phyloP scores from a whole-genome alignment of 768 basidiomycete species.

The Boletales sp. region DNA sequence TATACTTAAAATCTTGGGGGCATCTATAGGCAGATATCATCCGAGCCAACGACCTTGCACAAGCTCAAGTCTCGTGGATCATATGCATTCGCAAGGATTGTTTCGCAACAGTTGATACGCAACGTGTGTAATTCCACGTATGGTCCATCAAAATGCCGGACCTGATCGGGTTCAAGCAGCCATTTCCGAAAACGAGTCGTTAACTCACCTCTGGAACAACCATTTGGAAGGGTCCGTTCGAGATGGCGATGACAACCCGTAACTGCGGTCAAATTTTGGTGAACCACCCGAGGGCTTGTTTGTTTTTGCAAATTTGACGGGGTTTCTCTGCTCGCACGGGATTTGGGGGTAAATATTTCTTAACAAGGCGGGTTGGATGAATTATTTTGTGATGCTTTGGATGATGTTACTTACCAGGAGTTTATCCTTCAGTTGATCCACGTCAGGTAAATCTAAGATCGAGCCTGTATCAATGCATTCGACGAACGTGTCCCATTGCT shows the following conservation, averaged over 20 bases:
- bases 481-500: constrained; percentile 20
- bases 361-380: not conserved
- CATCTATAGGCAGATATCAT: constrained; percentile 20
- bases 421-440: constrained; percentile 11
- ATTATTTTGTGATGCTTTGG: not conserved
- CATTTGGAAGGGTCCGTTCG: constrained; percentile 20
- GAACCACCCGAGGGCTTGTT: constrained; percentile 13
- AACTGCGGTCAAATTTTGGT: constrained; percentile 19
- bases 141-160: constrained; percentile 15
- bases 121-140: constrained; percentile 18
- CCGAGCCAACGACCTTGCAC: constrained; percentile 21
- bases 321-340: constrained; percentile 16
- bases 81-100: constrained; percentile 20
- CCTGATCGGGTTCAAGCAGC: constrained; percentile 2
- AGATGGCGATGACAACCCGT: constrained; percentile 15
- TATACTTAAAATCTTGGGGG: constrained; percentile 17
- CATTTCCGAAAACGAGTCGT: not conserved
- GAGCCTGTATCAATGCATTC: constrained; percentile 14
- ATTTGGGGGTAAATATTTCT: constrained; percentile 16
- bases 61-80: constrained; percentile 19
- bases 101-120: constrained; percentile 21
- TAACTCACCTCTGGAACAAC: constrained; percentile 19
- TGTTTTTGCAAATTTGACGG: constrained; percentile 3
- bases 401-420: not conserved
- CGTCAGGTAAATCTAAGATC: constrained; percentile 12